Conservation (phyloP, 2,329 filamentous ascomycete genomes). For the Aspergillus quadrilineatus region DNA sequence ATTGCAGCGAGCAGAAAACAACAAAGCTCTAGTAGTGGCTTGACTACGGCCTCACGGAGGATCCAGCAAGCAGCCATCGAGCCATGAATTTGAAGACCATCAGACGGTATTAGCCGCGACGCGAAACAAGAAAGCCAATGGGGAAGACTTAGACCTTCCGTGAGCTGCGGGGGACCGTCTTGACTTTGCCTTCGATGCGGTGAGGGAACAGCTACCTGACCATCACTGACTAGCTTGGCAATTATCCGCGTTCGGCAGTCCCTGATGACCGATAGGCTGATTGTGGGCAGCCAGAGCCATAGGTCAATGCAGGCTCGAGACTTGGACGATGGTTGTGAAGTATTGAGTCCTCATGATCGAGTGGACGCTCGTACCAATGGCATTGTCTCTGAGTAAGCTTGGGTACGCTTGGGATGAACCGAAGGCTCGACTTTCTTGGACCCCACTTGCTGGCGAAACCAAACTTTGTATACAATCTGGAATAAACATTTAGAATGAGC, state of each 20-base stretch:
- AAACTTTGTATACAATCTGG: slow-evolving; percentile 4
- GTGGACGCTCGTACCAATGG: neutral
- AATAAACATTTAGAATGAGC: neutral
- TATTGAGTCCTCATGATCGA: neutral
- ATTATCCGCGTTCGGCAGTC: slow-evolving; percentile 14
- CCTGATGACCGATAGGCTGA: neutral
- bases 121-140: slow-evolving; percentile 13
- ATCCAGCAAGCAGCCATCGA: neutral
- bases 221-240: neutral
- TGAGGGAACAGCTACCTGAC: slow-evolving; percentile 24
- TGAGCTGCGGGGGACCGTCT: slow-evolving; percentile 18
- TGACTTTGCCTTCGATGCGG: slow-evolving; percentile 29
- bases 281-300: neutral
- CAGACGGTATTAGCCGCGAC: slow-evolving; percentile 8
- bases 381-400: slow-evolving; percentile 2
- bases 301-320: neutral
- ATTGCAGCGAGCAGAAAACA: too few relatives aligned
- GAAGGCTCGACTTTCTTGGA: slow-evolving; percentile 20
- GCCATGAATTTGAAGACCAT: neutral
- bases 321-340: neutral
- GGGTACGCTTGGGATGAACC: slow-evolving; percentile 12
- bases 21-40: neutral
- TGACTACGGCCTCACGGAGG: neutral
- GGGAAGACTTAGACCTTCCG: slow-evolving; percentile 9
- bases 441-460: slow-evolving; percentile 17